A percentile compares a stretch with the other conserved stretches of the same genome.
These are phyloP conservation scores for Poronia punctata DNA, from an alignment of 495 filamentous ascomycete genomes.

Conservation along the genomic window DNA sequence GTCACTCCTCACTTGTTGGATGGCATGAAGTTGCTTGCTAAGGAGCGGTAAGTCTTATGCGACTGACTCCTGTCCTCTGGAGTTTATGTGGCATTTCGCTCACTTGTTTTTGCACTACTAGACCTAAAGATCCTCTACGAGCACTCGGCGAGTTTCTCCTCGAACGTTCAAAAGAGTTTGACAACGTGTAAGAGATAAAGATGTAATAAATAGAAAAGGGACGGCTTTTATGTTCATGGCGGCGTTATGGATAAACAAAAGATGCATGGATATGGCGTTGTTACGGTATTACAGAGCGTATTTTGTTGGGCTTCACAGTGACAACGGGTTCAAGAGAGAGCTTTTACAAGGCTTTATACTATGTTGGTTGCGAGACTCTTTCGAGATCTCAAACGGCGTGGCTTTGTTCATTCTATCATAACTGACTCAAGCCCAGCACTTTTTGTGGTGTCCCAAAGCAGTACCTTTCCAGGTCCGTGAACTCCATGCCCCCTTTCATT, in stretches of 20 bases:
- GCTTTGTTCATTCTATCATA: constrained; percentile 20
- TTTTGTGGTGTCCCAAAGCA: constrained; percentile 21
- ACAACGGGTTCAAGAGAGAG: too few species aligned
- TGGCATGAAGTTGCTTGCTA: constrained; percentile 83
- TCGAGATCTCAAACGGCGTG: constrained; percentile 14
- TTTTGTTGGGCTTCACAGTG: constrained; percentile 12
- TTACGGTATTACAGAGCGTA: constrained; percentile 3
- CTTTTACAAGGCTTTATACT: constrained; percentile 8
- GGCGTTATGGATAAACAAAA: constrained; percentile 18
- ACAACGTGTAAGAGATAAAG: constrained; percentile 38
- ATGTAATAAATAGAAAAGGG: constrained; percentile 1
- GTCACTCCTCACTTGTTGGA: constrained; percentile 79
- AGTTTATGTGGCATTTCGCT: neutral
- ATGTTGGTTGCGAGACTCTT: constrained; percentile 12
- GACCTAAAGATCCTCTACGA: constrained; percentile 77
- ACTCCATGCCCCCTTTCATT: constrained; percentile 24
- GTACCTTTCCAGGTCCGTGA: constrained; percentile 24
- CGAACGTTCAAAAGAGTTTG: constrained; percentile 70
- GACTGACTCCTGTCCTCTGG: too few species aligned
- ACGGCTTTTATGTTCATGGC: constrained; percentile 12
- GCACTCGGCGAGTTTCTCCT: constrained; percentile 82
- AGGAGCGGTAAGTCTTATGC: constrained; percentile 61
- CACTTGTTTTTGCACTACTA: constrained; percentile 15
- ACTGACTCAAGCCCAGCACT: constrained; percentile 14
- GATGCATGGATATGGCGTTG: constrained; percentile 4